A percentile compares a stretch with the other conserved stretches of the same genome.
Conservation (phyloP, 805 yeast species). For the Nakazawaea wyomingensis region DNA sequence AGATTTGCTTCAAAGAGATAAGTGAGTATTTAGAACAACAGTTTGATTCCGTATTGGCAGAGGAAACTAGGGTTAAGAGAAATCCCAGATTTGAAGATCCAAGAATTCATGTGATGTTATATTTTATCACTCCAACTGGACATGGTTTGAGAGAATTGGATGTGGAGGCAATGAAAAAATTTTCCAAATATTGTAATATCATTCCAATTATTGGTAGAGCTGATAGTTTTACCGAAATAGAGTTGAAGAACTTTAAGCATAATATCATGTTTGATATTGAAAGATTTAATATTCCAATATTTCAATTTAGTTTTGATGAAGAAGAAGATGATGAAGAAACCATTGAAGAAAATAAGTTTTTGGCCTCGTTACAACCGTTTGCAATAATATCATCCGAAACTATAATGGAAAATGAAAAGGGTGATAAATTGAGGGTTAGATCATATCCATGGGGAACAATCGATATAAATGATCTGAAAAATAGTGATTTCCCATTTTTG, state of each 20-base stretch:
- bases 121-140: constrained; percentile 70
- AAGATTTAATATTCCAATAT: constrained; percentile 65
- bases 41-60: constrained; percentile 73
- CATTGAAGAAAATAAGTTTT: constrained; percentile 59
- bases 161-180: constrained; percentile 61
- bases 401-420: constrained; percentile 41
- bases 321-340: constrained; percentile 69
- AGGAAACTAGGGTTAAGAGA: constrained; percentile 82
- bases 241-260: constrained; percentile 53
- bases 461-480: constrained; percentile 47
- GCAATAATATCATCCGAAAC: constrained; percentile 65
- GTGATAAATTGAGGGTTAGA: constrained; percentile 51
- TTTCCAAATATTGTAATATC: constrained; percentile 69
- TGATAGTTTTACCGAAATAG: constrained; percentile 62
- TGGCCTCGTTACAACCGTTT: constrained; percentile 69
- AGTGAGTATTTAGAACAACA: constrained; percentile 67
- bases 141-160: constrained; percentile 76
- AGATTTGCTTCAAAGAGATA: constrained; percentile 61
- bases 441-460: constrained; percentile 74
- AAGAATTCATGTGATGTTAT: constrained; percentile 67
- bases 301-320: constrained; percentile 67
- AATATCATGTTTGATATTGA: constrained; percentile 60
- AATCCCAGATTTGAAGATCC: constrained; percentile 79
- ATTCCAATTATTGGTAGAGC: constrained; percentile 68
- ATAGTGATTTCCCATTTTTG: constrained; percentile 49